Base-by-base conservation (phyloP, 805 yeast genomes). In the Zygosaccharomyces bailii region DNA sequence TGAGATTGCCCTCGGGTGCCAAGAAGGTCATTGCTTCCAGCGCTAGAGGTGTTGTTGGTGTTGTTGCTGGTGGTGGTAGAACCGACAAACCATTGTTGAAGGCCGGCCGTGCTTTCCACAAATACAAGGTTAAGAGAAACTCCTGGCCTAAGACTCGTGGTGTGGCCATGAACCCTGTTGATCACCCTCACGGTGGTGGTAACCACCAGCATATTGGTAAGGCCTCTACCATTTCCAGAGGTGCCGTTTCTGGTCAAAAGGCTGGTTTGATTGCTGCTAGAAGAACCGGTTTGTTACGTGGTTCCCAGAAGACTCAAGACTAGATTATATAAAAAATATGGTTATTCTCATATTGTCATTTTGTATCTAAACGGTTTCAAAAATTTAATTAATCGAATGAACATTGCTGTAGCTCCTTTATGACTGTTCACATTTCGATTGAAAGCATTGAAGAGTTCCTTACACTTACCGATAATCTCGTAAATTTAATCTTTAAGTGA, bases 171-270 rank as follows among this genome's bases (percentile, higher is more conserved):
- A 91, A 91, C 82, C 98, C 98, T 76, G 99, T 91, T 75, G 99
- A 91, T 75, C 99, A 91, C 82, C 99, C 99, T 75, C 99, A 91
- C 77, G 99, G 99, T 87, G 98, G 99, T 91, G 99, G 99, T 91
- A 90, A 90, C 96, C 98, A 91, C 79, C 98, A 91, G 82, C 98
- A 91, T 77, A 91, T 90, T 80, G 98, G 98, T 89, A 91, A 91
- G 84, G 97, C 98, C 70, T 91, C 98, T 67, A 91, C 98, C 70
- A 91, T 91, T 69, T 84, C 96, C 65, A 88, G 98, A 86, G 96
- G 96, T 76, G 97, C 98, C 63, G 98, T 91, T 73, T 80, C 99
- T 69, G 99, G 99, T 87, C 99, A 91, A 82, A 91, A 91, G 95
- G 96, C 95, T 73, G 99, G 99, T 91, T 88, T 91, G 74, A 93